These are phyloP conservation scores for Pseudomicrostroma phylloplanum DNA, from an alignment of 1,284 basidiomycete species.

Conservation along the genomic window DNA sequence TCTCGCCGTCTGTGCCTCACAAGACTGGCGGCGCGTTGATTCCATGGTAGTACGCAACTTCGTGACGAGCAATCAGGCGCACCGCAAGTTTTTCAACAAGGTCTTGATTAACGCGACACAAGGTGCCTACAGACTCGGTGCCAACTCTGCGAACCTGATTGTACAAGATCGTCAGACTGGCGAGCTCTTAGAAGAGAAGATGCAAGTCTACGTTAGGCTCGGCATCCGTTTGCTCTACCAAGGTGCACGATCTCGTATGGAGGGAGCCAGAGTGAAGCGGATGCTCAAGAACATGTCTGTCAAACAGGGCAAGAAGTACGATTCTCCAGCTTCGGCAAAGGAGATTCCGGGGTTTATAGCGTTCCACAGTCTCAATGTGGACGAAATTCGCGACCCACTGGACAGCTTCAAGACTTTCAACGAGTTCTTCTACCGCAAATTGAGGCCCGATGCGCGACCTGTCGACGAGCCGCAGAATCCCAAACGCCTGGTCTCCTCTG, in stretches of 20 bases:
- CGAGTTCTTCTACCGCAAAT: slow-evolving; percentile 84
- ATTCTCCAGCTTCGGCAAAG: slow-evolving; percentile 71
- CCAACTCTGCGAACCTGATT: slow-evolving; percentile 83
- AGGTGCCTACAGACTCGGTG: slow-evolving; percentile 82
- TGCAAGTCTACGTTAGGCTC: slow-evolving; percentile 86
- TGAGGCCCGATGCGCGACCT: slow-evolving; percentile 75
- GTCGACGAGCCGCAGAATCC: slow-evolving; percentile 68
- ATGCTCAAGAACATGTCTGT: slow-evolving; percentile 82
- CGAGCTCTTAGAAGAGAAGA: slow-evolving; percentile 92
- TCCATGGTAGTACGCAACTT: slow-evolving; percentile 70
- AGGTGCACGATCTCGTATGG: slow-evolving; percentile 80
- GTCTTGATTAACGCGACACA: slow-evolving; percentile 66
- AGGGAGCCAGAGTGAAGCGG: slow-evolving; percentile 71
- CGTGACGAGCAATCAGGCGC: slow-evolving; percentile 89
- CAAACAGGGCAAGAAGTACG: slow-evolving; percentile 91
- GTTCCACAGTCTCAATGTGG: slow-evolving; percentile 76
- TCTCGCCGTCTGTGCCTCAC: slow-evolving; percentile 79
- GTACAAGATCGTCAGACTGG: slow-evolving; percentile 65
- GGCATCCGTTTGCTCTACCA: slow-evolving; percentile 90
- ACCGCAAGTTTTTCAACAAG: slow-evolving; percentile 92
- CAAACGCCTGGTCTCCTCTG: slow-evolving; percentile 71
- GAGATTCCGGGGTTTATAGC: slow-evolving; percentile 83
- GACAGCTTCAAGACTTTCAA: slow-evolving; percentile 82
- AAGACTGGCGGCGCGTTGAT: slow-evolving; percentile 84
- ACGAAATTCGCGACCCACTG: slow-evolving; percentile 76